Conservation (phyloP, 768 basidiomycete genomes). For the Cystofilobasidium ferigula region DNA sequence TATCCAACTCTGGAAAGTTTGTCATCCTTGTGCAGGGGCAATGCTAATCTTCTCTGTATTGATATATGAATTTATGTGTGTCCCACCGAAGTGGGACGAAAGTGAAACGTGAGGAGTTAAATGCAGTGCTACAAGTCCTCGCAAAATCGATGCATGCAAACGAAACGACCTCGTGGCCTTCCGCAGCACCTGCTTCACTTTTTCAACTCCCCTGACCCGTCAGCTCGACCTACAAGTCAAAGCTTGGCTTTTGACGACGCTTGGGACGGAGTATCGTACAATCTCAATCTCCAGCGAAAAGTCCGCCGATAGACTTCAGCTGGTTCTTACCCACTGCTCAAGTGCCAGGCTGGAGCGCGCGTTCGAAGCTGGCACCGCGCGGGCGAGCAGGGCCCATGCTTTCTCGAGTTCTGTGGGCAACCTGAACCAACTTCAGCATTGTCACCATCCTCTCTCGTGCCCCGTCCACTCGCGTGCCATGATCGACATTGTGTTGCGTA, state of each 20-base stretch:
- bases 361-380: too few species aligned
- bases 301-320: too few species aligned
- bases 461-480: neutral
- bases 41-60: conserved; percentile 13
- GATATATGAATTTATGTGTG: conserved; percentile 13
- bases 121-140: neutral
- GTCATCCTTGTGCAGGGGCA: conserved; percentile 12
- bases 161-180: neutral
- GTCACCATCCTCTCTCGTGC: neutral
- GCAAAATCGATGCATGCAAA: too few species aligned
- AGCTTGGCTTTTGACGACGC: too few species aligned
- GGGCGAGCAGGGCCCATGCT: too few species aligned
- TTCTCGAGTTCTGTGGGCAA: neutral
- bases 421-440: neutral
- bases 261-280: too few species aligned
- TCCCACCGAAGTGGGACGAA: conserved; percentile 4
- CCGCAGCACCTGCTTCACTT: too few species aligned
- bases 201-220: too few species aligned
- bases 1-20: neutral
- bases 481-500: conserved; percentile 2
- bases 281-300: too few species aligned
- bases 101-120: neutral
- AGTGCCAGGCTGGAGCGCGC: too few species aligned
- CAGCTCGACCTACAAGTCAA: too few species aligned
- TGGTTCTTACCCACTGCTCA: too few species aligned